Evolutionary conservation across 257 asterid species (phyloP), one percentile per base, ranked within the genome.

Genomic region (Anisodus acutangulus): DNA sequence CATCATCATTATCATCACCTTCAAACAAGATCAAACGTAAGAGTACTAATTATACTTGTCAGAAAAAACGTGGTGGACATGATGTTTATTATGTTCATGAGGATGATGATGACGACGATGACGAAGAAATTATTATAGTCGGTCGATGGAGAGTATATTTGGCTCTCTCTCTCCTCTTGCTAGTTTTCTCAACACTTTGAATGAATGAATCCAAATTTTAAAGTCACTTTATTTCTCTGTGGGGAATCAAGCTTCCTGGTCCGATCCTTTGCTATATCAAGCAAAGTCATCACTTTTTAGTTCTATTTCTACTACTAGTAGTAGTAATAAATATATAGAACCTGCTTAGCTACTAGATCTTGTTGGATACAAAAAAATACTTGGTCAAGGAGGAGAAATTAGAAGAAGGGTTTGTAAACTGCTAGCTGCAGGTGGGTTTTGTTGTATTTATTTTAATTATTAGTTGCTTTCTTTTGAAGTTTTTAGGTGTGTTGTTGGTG

Each of bases 201-300:
- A 13, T 43, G 22, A 67, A 68, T 16, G 39, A 69, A 10, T 57
- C 83, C 41, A 5, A 41, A 19, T 6, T 31, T 31, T 19, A 51
- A 70, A 66, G 57, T 70, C 45, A 66, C 81, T 22, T 51, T 82
- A 31, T 79, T 54, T 82, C 83, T 85, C 51, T 78, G 63, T 70
- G 85, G 93, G 94, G 94, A 90, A 91, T 91, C 90, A 90, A 91
- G 94, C 94, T 88, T 90, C 92, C 86, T 82, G 94, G 94, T 91
- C 94, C 94, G 94, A 72, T 86, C 86, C 62, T 51, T 88, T 87
- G 83, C 80, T 68, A 83, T 51, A 19, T 69, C 85, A 37, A 83
- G 81, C 85, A 69, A 83, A 76, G 15, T 26, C 37, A 53, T 51
- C 62, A 19, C 62, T 22, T 72, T 31, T 10, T 72, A 47, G 41